Evolutionary conservation across 2,329 filamentous ascomycete species (phyloP).

Genomic region (Plectosphaerella cucumerina): DNA sequence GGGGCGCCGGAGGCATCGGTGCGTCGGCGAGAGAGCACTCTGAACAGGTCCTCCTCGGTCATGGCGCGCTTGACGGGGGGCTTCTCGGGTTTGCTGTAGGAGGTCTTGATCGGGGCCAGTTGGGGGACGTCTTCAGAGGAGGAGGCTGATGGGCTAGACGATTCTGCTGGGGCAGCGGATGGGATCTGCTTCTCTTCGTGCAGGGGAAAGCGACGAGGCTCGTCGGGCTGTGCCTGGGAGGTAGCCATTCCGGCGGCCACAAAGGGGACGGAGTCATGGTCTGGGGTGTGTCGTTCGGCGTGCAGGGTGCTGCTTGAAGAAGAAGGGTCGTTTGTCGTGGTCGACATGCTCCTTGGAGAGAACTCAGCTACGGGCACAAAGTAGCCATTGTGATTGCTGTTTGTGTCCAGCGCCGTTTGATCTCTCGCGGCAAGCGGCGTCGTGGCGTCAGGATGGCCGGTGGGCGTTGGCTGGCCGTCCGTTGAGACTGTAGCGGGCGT

Average conservation of each 20-base stretch:
- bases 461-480: slow-evolving; percentile 8
- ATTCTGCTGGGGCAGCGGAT: not conserved
- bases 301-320: slow-evolving; percentile 1
- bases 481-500: slow-evolving; percentile 17
- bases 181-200: not conserved
- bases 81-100: slow-evolving; percentile 11
- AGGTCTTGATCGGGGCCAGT: slow-evolving; percentile 22
- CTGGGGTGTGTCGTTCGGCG: not conserved
- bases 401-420: not conserved
- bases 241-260: not conserved
- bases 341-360: not conserved
- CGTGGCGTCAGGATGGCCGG: not conserved
- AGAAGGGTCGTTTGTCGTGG: not conserved
- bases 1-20: slow-evolving; percentile 26
- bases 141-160: not conserved
- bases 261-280: not conserved
- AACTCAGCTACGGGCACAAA: slow-evolving; percentile 1
- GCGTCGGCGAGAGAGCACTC: slow-evolving; percentile 42
- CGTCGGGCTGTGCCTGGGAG: not conserved
- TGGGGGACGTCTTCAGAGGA: slow-evolving; percentile 9
- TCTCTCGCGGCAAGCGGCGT: not conserved
- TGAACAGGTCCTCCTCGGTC: slow-evolving; percentile 49
- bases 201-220: not conserved
- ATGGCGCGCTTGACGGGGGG: slow-evolving; percentile 18
- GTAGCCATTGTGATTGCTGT: slow-evolving; percentile 5